Evolutionary conservation across 176 grass and related monocot species (phyloP).

Genomic region (Musa acuminata): DNA sequence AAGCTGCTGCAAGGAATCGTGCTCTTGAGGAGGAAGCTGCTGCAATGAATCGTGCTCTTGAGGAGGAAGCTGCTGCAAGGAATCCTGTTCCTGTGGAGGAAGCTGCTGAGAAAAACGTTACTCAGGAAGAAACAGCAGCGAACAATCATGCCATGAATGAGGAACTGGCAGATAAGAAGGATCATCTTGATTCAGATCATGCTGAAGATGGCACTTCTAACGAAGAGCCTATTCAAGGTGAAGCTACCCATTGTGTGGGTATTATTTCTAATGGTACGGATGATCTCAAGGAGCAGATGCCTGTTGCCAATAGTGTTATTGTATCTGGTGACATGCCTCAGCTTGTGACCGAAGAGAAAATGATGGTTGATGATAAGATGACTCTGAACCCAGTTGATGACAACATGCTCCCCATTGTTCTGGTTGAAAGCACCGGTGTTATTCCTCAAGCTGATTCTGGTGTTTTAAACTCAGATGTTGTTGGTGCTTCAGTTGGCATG

Average conservation of each 20-base stretch:
- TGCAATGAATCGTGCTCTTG: not conserved
- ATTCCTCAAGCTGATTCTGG: not conserved
- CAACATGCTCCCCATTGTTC: not conserved
- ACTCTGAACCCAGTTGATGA: too few species aligned
- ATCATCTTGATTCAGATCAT: not conserved
- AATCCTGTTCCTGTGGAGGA: not conserved
- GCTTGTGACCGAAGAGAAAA: not conserved
- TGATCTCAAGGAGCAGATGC: not conserved
- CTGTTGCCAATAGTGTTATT: not conserved
- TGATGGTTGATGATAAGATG: not conserved
- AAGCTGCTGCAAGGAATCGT: slow-evolving; percentile 3
- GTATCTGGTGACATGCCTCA: not conserved
- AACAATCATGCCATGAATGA: not conserved
- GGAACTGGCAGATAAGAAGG: not conserved
- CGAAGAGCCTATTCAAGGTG: not conserved
- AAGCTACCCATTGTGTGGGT: not conserved
- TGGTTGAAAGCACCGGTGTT: not conserved
- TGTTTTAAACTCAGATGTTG: too few species aligned
- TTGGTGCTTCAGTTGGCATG: not conserved
- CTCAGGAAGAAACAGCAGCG: not conserved
- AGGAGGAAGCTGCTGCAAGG: too few species aligned
- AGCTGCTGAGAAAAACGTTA: not conserved
- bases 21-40: slow-evolving; percentile 2
- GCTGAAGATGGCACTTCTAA: not conserved
- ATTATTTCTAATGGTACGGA: not conserved